Evolutionary conservation across 2,329 filamentous ascomycete genomes (phyloP), one percentile per base, ranked within the genome.

Genomic region (Trichoderma brevicompactum): DNA sequence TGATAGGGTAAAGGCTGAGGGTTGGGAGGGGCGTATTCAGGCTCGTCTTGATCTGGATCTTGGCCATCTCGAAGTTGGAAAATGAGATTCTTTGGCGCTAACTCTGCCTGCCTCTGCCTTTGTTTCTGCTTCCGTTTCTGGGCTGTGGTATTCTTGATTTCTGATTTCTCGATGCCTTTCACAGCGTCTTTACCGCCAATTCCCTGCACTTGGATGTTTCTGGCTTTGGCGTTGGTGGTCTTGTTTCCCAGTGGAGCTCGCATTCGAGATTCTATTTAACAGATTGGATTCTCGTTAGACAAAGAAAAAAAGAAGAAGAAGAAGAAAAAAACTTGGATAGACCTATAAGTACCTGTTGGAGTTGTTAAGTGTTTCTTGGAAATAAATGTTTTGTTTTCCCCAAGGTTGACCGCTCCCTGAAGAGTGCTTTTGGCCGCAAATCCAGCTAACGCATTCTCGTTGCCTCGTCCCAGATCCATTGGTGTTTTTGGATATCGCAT

Each of bases 181-280:
- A 84, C 82, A 23, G 82, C 80, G 66, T 80, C 80, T 71, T 88
- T 89, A 38, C 85, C 88, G 36, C 85, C 88, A 7, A 86, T 86
- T 4, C 87, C 88, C 68, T 90, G 88, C 3, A 88, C 89, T 68
- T 90, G 88, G 69, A 88, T 84, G 56, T 82, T 83, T 74, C 83
- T 87, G 66, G 89, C 85, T 81, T 96, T 98, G 62, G 92, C 92
- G 77, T 99, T 99, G 60, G 95, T 98, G 1, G 94, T 98, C 79
- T 99, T 99, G 83, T 92, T 90, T 40, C 94, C 94, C 54, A 99
- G 81, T 12, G 92, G 91, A 43, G 94, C 93, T 72, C 94, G 88
- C 66, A 82, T 89, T 66, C 88, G 87, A 34, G 73, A 72, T 12
- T 71, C 77, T 58, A 53, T 2, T 32, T 49, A 32, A 49, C 1